Evolutionary conservation across 768 basidiomycete species (phyloP).

Genomic region (Serendipita vermifera): DNA sequence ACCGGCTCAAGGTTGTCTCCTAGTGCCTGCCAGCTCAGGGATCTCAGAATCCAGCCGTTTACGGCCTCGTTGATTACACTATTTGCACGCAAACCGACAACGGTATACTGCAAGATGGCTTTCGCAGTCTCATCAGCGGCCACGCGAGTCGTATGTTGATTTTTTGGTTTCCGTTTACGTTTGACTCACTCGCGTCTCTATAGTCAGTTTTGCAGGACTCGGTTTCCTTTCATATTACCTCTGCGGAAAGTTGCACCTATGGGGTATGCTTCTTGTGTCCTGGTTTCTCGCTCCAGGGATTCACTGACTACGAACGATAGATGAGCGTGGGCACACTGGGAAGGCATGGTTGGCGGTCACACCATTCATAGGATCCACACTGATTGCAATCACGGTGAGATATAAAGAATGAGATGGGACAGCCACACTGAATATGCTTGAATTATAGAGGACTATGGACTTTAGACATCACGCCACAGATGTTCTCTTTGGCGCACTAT

Average conservation of each 20-base stretch:
- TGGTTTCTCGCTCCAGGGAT: no score
- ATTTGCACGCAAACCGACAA: constrained; percentile 67
- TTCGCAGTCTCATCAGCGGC: constrained; percentile 84
- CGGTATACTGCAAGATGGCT: constrained; percentile 60
- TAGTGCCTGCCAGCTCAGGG: constrained; percentile 60
- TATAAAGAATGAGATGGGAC: no score
- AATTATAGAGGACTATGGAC: constrained; percentile 32
- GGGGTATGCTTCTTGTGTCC: no score
- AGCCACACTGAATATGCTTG: no score
- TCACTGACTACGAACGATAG: no score
- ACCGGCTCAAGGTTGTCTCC: no score
- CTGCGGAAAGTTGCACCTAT: constrained; percentile 85
- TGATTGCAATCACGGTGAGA: constrained; percentile 18
- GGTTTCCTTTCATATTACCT: constrained; percentile 81
- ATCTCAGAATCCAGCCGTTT: constrained; percentile 47
- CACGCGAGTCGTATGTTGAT: constrained; percentile 64
- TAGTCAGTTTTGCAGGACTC: constrained; percentile 87
- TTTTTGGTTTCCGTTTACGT: neutral
- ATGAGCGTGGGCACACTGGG: constrained; percentile 61
- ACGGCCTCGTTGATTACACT: constrained; percentile 55
- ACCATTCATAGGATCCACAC: constrained; percentile 59
- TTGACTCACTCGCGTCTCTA: constrained; percentile 5
- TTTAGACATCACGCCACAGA: constrained; percentile 75
- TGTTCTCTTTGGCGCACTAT: constrained; percentile 60
- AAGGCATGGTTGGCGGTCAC: constrained; percentile 39